phyloP scores from a whole-genome alignment of 2,329 filamentous ascomycete species.

The Sclerotinia borealis region DNA sequence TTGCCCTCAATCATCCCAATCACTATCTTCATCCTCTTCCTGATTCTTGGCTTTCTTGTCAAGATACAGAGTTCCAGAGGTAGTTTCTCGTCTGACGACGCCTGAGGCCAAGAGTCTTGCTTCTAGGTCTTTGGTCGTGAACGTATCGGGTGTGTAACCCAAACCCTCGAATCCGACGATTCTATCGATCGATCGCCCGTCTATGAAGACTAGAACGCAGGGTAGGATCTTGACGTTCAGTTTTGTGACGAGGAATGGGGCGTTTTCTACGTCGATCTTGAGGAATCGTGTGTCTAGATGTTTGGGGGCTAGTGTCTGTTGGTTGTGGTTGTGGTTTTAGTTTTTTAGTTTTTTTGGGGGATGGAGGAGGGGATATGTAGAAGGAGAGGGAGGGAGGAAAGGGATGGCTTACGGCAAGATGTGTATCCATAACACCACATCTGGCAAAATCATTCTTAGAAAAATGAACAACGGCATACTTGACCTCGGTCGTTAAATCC shows the following conservation, averaged over 20 bases:
- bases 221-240: conserved; percentile 52
- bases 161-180: conserved; percentile 55
- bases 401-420: conserved; percentile 30
- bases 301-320: conserved; percentile 43
- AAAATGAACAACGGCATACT: conserved; percentile 37
- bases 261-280: conserved; percentile 53
- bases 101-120: conserved; percentile 43
- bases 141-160: conserved; percentile 44
- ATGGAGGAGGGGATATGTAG: too few relatives aligned
- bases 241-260: conserved; percentile 52
- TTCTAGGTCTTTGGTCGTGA: conserved; percentile 49
- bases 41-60: conserved; percentile 34
- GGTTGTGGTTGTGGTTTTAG: too few relatives aligned
- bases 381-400: background rate
- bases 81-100: conserved; percentile 47
- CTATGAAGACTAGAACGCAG: conserved; percentile 51
- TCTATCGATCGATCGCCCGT: conserved; percentile 48
- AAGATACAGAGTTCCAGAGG: conserved; percentile 39
- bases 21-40: conserved; percentile 37
- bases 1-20: conserved; percentile 39
- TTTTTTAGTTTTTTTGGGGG: background rate
- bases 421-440: conserved; percentile 38
- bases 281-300: conserved; percentile 54
- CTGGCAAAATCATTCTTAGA: conserved; percentile 38
- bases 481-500: conserved; percentile 38